Base-by-base conservation (phyloP, 1,139 yeast genomes). In the Hansenula lynferdii region DNA sequence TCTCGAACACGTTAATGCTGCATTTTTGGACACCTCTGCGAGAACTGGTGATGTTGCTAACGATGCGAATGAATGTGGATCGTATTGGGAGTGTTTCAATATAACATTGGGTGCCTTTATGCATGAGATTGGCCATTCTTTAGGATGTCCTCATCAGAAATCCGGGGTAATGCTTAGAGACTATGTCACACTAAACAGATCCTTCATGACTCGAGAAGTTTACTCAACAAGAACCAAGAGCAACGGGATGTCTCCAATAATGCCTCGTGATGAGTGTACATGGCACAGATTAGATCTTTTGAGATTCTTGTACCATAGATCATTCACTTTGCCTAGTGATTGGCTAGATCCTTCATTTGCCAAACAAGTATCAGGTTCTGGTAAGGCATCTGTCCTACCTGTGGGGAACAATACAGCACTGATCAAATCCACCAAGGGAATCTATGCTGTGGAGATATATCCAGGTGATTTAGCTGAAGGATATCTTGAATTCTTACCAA, bases 101-200 rank as follows among this genome's bases (percentile, higher is more conserved):
- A 74, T 92, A 31, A 87, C 97, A 2, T 60, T 86, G 57, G 97
- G 98, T 31, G 97, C 97, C 0, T 89, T 87, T 52, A 72, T 90
- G 84, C 98, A 92, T 58, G 97, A 92, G 58, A 82, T 89, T 39
- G 97, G 98, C 3, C 97, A 92, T 58, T 65, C 77, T 22, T 66
- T 90, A 30, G 96, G 97, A 0, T 84, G 94, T 49, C 97, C 97
- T 2, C 97, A 92, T 60, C 95, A 89, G 60, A 85, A 80, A 5
- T 68, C 72, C 50, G 97, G 97, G 15, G 85, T 90, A 19, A 92
- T 92, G 97, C 62, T 87, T 33, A 70, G 97, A 44, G 96, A 85
- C 47, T 92, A 90, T 55, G 69, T 81, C 12, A 75, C 82, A 50
- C 75, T 87, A 70, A 85, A 90, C 58, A 70, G 97, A 42, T 76